These are phyloP conservation scores for Kwoniella dejecticola DNA, from an alignment of 768 basidiomycete genomes.

Conservation along the genomic window DNA sequence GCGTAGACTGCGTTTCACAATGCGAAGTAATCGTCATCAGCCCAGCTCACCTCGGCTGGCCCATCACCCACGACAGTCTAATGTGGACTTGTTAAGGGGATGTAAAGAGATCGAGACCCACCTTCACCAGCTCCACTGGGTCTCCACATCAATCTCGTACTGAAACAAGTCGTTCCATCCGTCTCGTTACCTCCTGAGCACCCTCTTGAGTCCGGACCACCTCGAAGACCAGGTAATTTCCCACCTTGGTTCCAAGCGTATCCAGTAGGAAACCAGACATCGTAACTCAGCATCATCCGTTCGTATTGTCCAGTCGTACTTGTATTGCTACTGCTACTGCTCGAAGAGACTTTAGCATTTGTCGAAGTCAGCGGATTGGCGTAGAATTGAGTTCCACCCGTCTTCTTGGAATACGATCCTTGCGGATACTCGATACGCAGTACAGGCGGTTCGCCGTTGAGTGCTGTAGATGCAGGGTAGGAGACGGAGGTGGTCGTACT, in stretches of 20 bases:
- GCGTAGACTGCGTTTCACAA: slow-evolving; percentile 66
- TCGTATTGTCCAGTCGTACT: slow-evolving; percentile 36
- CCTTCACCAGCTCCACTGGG: slow-evolving; percentile 66
- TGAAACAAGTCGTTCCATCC: slow-evolving; percentile 73
- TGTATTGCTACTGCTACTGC: slow-evolving; percentile 8
- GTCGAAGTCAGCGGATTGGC: slow-evolving; percentile 24
- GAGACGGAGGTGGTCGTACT: slow-evolving; percentile 21
- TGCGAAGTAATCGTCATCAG: not conserved
- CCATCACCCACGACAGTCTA: too few species aligned
- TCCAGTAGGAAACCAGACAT: slow-evolving; percentile 72
- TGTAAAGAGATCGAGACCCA: slow-evolving; percentile 17
- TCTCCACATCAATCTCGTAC: slow-evolving; percentile 77
- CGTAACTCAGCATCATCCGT: slow-evolving; percentile 60
- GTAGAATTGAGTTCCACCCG: slow-evolving; percentile 49
- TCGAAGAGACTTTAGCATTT: slow-evolving; percentile 1
- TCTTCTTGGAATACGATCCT: slow-evolving; percentile 42
- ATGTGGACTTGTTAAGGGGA: not conserved
- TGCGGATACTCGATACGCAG: slow-evolving; percentile 43
- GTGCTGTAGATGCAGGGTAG: slow-evolving; percentile 28
- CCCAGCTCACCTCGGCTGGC: too few species aligned
- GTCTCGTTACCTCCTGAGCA: slow-evolving; percentile 54
- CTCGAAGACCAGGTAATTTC: slow-evolving; percentile 77
- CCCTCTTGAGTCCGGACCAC: slow-evolving; percentile 53
- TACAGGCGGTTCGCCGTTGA: slow-evolving; percentile 36
- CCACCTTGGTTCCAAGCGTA: slow-evolving; percentile 81